phyloP scores from a whole-genome alignment of 2,329 filamentous ascomycete species.

The Chrysosphaeria jannelii region DNA sequence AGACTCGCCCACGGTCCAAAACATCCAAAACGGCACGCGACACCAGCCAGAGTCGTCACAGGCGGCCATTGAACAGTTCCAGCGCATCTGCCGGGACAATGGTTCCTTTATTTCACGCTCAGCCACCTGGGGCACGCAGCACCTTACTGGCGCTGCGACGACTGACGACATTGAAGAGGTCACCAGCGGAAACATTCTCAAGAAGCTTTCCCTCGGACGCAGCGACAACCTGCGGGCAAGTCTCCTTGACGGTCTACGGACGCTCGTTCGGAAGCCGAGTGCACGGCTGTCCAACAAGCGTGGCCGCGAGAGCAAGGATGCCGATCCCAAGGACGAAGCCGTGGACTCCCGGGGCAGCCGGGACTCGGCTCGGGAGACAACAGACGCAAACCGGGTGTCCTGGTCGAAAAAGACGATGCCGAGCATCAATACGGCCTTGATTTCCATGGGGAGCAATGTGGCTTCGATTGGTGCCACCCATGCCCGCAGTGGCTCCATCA shows the following conservation, averaged over 20 bases:
- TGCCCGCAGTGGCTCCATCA: slow-evolving; percentile 27
- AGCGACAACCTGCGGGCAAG: slow-evolving; percentile 18
- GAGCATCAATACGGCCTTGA: slow-evolving; percentile 26
- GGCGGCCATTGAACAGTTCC: slow-evolving; percentile 21
- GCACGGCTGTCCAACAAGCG: slow-evolving; percentile 15
- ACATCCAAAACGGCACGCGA: slow-evolving; percentile 11
- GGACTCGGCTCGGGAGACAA: not conserved
- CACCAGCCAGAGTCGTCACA: slow-evolving; percentile 20
- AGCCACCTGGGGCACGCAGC: slow-evolving; percentile 41
- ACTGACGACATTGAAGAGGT: slow-evolving; percentile 26
- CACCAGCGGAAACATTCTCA: slow-evolving; percentile 28
- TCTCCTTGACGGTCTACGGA: slow-evolving; percentile 20
- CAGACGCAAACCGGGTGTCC: not conserved
- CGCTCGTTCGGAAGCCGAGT: slow-evolving; percentile 20
- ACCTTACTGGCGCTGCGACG: slow-evolving; percentile 25
- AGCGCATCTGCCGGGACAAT: slow-evolving; percentile 21
- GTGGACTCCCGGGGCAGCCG: slow-evolving; percentile 6
- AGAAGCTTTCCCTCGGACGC: slow-evolving; percentile 25
- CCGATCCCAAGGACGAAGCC: slow-evolving; percentile 8
- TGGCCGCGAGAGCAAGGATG: slow-evolving; percentile 12
- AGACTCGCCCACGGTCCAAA: slow-evolving; percentile 15
- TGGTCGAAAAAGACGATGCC: slow-evolving; percentile 17
- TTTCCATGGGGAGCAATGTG: slow-evolving; percentile 21
- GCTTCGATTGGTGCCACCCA: slow-evolving; percentile 26
- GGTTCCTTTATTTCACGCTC: slow-evolving; percentile 28